These are phyloP conservation scores for Vigna nakashimae DNA, from an alignment of 306 rosid species.

Conservation along the genomic window DNA sequence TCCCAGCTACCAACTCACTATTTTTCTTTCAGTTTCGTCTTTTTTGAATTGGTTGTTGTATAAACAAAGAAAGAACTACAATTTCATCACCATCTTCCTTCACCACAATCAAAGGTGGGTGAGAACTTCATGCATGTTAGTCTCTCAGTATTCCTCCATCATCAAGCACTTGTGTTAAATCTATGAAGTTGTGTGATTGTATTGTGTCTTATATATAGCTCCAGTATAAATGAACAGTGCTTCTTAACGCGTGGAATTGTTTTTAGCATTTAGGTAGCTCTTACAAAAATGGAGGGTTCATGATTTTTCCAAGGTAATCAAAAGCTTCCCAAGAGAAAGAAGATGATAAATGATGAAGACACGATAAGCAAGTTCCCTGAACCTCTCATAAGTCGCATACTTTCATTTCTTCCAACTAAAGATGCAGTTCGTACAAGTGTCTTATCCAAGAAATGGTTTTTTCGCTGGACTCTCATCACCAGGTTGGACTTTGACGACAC, in stretches of 20 bases:
- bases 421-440: constrained; percentile 40
- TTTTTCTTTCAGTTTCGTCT: no score
- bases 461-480: constrained; percentile 29
- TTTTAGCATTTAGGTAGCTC: background rate
- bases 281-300: background rate
- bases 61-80: no score
- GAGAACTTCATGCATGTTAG: no score
- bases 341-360: background rate
- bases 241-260: background rate
- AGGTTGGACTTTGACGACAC: constrained; percentile 29
- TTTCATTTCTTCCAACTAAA: background rate
- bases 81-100: no score
- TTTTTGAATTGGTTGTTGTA: no score
- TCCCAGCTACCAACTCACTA: no score
- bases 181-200: no score
- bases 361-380: constrained; percentile 9
- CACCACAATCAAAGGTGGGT: no score
- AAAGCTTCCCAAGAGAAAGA: background rate
- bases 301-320: no score
- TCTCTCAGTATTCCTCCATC: no score
- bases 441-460: constrained; percentile 32
- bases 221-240: background rate
- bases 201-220: no score
- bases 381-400: background rate
- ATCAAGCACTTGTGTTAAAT: no score